phyloP scores from a whole-genome alignment of 768 basidiomycete species.

The Mycena galericulata region DNA sequence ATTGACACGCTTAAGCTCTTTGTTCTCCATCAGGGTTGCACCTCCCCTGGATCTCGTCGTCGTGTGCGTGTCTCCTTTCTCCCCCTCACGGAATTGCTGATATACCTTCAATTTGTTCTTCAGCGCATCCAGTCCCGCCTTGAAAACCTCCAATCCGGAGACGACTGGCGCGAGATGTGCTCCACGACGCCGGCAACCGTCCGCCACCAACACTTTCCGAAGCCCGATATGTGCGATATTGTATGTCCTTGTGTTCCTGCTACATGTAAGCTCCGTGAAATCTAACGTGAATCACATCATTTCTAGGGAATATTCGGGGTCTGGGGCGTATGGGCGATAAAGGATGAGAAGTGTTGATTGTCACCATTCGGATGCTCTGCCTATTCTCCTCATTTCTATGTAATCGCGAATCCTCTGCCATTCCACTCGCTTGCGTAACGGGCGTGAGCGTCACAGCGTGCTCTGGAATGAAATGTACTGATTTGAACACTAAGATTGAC shows the following conservation, averaged over 20 bases:
- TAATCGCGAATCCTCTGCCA: constrained; percentile 8
- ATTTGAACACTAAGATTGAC: too few species aligned
- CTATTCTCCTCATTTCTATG: constrained; percentile 18
- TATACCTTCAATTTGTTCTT: constrained; percentile 17
- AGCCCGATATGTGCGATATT: constrained; percentile 21
- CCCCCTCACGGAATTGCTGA: constrained; percentile 14
- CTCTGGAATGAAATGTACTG: too few species aligned
- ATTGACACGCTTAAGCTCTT: constrained; percentile 4
- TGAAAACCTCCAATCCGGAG: constrained; percentile 18
- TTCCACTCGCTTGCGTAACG: constrained; percentile 15
- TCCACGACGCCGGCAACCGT: constrained; percentile 19
- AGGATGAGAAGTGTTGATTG: constrained; percentile 18
- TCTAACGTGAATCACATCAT: constrained; percentile 21
- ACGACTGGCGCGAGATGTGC: constrained; percentile 20
- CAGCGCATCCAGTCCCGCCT: constrained; percentile 21
- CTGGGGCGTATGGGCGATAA: constrained; percentile 15
- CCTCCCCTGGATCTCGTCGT: constrained; percentile 22
- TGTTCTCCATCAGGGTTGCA: constrained; percentile 33
- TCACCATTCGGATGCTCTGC: constrained; percentile 14
- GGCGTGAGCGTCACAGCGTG: constrained; percentile 14
- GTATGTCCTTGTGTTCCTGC: constrained; percentile 21
- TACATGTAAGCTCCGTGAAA: constrained; percentile 6
- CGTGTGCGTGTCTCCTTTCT: constrained; percentile 22
- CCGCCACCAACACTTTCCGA: constrained; percentile 23
- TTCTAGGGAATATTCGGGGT: constrained; percentile 19